Percentiles rank a stretch among this genome's conserved stretches.
phyloP scores from a whole-genome alignment of 176 grass and related monocot species.

The Aegilops speltoides region DNA sequence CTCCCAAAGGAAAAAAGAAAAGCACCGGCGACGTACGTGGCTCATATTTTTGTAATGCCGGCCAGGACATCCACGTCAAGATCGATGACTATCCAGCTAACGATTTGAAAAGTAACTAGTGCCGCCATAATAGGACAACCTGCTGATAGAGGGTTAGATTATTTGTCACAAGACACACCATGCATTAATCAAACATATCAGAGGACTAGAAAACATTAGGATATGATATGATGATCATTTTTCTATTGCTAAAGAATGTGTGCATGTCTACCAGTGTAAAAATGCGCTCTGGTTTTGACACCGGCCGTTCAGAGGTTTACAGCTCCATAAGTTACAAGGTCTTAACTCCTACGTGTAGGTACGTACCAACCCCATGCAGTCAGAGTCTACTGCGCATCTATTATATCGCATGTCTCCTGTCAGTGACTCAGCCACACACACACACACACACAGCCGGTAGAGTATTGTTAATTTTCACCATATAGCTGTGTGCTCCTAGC shows the following conservation, averaged over 20 bases:
- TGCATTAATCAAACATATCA: constrained; percentile 41
- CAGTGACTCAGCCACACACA: constrained; percentile 24
- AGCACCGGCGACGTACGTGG: neutral
- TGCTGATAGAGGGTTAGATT: constrained; percentile 13
- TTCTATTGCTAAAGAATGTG: constrained; percentile 33
- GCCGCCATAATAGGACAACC: neutral
- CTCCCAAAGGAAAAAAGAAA: neutral
- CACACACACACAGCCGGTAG: neutral
- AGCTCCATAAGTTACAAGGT: neutral
- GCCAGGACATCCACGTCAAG: neutral
- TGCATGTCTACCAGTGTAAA: constrained; percentile 3
- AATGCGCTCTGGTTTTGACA: constrained; percentile 7
- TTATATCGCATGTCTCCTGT: constrained; percentile 28
- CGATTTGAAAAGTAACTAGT: neutral
- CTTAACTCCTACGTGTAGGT: constrained; percentile 20
- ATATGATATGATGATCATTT: constrained; percentile 10
- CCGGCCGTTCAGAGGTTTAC: constrained; percentile 17
- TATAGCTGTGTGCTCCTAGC: neutral
- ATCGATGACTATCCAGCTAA: constrained; percentile 6
- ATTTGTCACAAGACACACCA: constrained; percentile 22
- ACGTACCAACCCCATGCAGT: constrained; percentile 6
- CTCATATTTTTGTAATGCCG: constrained; percentile 30
- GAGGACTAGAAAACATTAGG: neutral
- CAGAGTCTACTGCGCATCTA: constrained; percentile 23
- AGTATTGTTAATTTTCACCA: neutral